phyloP scores from a whole-genome alignment of 805 yeast species.

The Hanseniaspora hatyaiensis region DNA sequence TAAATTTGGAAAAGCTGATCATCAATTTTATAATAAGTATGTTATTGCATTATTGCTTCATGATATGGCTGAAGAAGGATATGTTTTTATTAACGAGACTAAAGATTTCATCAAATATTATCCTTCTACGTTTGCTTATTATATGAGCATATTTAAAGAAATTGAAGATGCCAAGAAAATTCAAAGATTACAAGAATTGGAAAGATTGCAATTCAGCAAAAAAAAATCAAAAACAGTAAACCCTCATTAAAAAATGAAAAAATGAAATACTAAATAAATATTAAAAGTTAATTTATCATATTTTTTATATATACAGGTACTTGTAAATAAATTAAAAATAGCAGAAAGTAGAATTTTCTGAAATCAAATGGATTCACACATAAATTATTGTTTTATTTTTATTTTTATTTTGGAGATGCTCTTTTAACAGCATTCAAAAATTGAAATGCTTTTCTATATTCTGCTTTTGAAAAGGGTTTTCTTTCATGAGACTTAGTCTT shows the following conservation, averaged over 20 bases:
- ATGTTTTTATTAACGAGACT: not conserved
- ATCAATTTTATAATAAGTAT: slow-evolving; percentile 4
- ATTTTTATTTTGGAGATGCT: not conserved
- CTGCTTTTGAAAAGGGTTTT: not conserved
- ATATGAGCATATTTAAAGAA: not conserved
- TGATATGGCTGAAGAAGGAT: slow-evolving; percentile 8
- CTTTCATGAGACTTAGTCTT: not conserved
- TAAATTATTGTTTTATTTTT: not conserved
- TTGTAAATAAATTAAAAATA: too few relatives aligned
- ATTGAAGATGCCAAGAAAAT: not conserved
- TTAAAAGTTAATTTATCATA: too few relatives aligned
- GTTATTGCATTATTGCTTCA: not conserved
- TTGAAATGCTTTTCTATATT: slow-evolving; percentile 10
- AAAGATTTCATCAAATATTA: not conserved
- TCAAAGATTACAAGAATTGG: not conserved
- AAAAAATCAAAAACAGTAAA: too few relatives aligned
- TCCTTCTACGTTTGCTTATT: not conserved
- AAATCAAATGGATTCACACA: too few relatives aligned
- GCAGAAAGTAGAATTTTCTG: too few relatives aligned
- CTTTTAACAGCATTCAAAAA: not conserved
- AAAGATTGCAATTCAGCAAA: not conserved
- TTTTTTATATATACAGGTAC: too few relatives aligned
- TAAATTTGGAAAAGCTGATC: not conserved
- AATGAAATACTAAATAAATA: too few relatives aligned
- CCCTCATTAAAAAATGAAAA: too few relatives aligned